Evolutionary conservation across 1,139 yeast species (phyloP), one percentile per base, ranked within the genome.

Genomic region (Suhomyces bolitotheri): DNA sequence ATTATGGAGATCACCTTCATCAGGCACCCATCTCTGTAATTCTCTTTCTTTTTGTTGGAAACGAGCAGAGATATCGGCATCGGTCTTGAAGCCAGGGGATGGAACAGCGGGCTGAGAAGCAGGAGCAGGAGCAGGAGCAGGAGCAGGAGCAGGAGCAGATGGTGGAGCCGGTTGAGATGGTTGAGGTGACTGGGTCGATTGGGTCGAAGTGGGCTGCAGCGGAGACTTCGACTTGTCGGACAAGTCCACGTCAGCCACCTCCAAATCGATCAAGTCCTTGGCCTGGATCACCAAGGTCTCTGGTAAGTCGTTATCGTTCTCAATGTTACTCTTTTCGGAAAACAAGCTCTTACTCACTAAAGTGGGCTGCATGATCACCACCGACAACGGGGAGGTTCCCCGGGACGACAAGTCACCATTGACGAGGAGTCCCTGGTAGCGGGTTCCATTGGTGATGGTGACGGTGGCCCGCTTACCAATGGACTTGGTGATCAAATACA

Each of bases 11-110:
- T 20, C 38, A 21, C 58, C 69, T 9, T 64, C 77, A 33, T 84
- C 95, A 5, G 96, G 95, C 13, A 78, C 78, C 98, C 98, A 92
- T 53, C 75, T 77, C 58, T 87, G 81, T 39, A 92, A 72, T 50
- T 85, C 95, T 32, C 92, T 73, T 56, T 82, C 88, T 43, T 66
- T 72, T 35, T 71, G 50, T 15, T 62, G 63, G 15, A 49, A 52
- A 10, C 56, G 60, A 7, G 73, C 66, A 5, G 95, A 79, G 36
- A 92, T 90, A 57, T 85, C 97, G 3, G 82, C 63, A 59, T 92
- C 97, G 1, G 96, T 92, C 55, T 77, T 81, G 70, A 92, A 90
- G 25, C 50, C 50, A 4, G 11, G 26, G 3, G 38, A 33, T 1
- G 27, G 31, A 11, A 41, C 14, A 11, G 41, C 27, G 9, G 36